A percentile compares a stretch with the other conserved stretches of the same genome.
Evolutionary conservation across 2,329 filamentous ascomycete genomes (phyloP).

Genomic region (Stagonosporopsis cucurbitacearum): DNA sequence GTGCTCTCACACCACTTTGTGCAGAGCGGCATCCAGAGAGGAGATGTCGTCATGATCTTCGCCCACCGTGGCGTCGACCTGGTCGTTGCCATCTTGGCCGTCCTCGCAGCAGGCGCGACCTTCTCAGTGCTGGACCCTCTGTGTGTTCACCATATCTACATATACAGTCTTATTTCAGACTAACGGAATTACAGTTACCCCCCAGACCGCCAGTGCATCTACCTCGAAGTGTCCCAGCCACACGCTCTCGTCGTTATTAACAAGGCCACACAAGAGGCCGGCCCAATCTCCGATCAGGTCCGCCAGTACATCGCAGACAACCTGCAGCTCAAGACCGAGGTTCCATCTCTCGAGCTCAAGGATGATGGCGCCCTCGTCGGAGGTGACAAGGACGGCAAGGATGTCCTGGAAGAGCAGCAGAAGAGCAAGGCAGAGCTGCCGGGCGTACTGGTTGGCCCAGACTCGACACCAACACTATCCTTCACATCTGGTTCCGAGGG

Average conservation of each 20-base stretch:
- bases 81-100: constrained; percentile 81
- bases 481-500: constrained; percentile 73
- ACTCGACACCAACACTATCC: constrained; percentile 76
- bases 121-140: constrained; percentile 76
- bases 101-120: constrained; percentile 63
- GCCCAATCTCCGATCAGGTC: constrained; percentile 66
- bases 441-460: constrained; percentile 81
- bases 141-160: constrained; percentile 53
- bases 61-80: constrained; percentile 82
- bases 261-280: constrained; percentile 72
- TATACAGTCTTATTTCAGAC: neutral
- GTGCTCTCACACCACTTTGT: constrained; percentile 79
- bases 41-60: constrained; percentile 93
- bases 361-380: constrained; percentile 77
- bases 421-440: constrained; percentile 64
- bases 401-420: constrained; percentile 67
- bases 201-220: constrained; percentile 79
- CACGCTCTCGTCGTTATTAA: constrained; percentile 75
- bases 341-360: constrained; percentile 74
- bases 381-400: constrained; percentile 68
- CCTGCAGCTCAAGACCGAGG: constrained; percentile 72
- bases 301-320: constrained; percentile 74
- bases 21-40: constrained; percentile 72
- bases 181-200: constrained; percentile 66
- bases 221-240: constrained; percentile 80